Conservation (phyloP, 768 basidiomycete species). For the Mycena pura region DNA sequence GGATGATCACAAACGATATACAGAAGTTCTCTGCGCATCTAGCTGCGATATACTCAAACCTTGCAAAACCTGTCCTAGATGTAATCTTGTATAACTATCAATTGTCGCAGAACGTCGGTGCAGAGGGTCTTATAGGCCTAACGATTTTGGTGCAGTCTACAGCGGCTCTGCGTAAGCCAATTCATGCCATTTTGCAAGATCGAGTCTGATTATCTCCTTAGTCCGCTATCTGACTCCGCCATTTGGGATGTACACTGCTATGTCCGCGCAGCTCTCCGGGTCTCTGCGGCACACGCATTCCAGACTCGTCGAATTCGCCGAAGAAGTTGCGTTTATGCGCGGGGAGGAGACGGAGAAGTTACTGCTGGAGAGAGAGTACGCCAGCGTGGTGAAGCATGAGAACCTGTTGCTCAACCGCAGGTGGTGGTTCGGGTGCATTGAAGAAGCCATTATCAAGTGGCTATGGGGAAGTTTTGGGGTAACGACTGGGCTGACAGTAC, state of each 20-base stretch:
- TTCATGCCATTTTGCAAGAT: not conserved
- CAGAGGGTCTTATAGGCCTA: conserved; percentile 85
- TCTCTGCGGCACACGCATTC: conserved; percentile 92
- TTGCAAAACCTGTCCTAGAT: conserved; percentile 93
- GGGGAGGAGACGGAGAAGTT: conserved; percentile 92
- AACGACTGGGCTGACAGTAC: conserved; percentile 35
- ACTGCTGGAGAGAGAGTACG: conserved; percentile 89
- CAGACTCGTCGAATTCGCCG: conserved; percentile 85
- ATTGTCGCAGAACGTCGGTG: conserved; percentile 91
- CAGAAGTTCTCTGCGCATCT: conserved; percentile 90
- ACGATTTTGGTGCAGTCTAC: conserved; percentile 86
- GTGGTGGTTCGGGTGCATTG: conserved; percentile 91
- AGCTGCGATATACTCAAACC: conserved; percentile 92
- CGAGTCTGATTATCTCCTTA: conserved; percentile 36
- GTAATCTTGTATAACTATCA: conserved; percentile 96
- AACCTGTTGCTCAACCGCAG: conserved; percentile 77
- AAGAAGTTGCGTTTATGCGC: conserved; percentile 88
- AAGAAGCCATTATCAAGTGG: conserved; percentile 97
- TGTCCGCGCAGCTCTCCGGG: conserved; percentile 87
- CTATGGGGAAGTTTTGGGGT: conserved; percentile 96
- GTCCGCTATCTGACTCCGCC: conserved; percentile 90
- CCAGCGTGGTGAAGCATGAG: conserved; percentile 84
- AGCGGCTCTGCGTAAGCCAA: conserved; percentile 75
- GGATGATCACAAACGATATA: conserved; percentile 96
- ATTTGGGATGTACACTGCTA: conserved; percentile 89